A percentile compares a stretch with the other conserved stretches of the same genome.
These are phyloP conservation scores for Podaxis carcinomalis DNA, from an alignment of 768 basidiomycete species.

Conservation along the genomic window DNA sequence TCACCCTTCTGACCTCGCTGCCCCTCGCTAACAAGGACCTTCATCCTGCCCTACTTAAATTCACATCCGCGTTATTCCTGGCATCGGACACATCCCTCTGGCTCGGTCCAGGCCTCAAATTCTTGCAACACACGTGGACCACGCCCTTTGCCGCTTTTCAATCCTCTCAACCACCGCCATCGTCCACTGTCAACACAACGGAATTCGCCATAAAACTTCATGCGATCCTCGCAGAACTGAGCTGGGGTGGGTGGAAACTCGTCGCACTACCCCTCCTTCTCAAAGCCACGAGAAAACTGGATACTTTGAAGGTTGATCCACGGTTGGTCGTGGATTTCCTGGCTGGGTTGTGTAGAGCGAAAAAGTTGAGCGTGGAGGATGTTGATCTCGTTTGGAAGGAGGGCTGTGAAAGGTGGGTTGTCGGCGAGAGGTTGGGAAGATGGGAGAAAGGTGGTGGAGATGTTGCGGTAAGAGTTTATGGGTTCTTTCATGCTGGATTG, in stretches of 20 bases:
- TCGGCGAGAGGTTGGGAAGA: conserved; percentile 30
- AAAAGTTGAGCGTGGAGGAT: conserved; percentile 42
- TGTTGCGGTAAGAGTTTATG: conserved; percentile 31
- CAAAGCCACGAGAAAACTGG: conserved; percentile 37
- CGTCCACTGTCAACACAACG: conserved; percentile 14
- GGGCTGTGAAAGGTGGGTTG: conserved; percentile 46
- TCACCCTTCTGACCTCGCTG: conserved; percentile 25
- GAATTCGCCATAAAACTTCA: conserved; percentile 51
- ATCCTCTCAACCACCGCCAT: background rate
- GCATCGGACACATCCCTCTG: conserved; percentile 45
- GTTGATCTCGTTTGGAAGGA: conserved; percentile 59
- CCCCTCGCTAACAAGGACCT: conserved; percentile 22
- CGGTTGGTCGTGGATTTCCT: conserved; percentile 43
- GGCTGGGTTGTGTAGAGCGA: conserved; percentile 40
- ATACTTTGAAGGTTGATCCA: conserved; percentile 32
- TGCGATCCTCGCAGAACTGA: conserved; percentile 56
- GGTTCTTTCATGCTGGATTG: background rate
- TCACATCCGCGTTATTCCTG: conserved; percentile 33
- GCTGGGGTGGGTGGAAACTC: conserved; percentile 77
- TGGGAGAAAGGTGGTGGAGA: conserved; percentile 36
- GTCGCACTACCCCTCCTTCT: conserved; percentile 58
- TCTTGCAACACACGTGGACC: conserved; percentile 49
- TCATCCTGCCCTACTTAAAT: conserved; percentile 32
- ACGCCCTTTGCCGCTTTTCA: background rate
- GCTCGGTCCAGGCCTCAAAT: conserved; percentile 50